A percentile compares a stretch with the other conserved stretches of the same genome.
These are phyloP conservation scores for Hydnum rufescens DNA, from an alignment of 768 basidiomycete genomes.

Conservation along the genomic window DNA sequence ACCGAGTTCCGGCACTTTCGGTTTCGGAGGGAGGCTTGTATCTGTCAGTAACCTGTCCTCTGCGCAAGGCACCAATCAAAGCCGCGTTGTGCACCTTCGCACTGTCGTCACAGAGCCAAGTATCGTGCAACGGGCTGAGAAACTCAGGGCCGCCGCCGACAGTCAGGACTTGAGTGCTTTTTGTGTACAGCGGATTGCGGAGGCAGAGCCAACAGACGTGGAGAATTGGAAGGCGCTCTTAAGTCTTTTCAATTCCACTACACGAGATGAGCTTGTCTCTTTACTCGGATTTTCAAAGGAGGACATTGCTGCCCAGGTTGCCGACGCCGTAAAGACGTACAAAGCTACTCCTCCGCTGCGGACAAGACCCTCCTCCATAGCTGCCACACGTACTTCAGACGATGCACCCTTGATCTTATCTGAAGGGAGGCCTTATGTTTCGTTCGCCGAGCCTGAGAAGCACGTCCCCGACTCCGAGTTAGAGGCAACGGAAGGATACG, in stretches of 20 bases:
- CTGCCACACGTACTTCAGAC: constrained; percentile 12
- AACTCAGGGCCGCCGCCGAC: constrained; percentile 42
- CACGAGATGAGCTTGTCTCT: constrained; percentile 74
- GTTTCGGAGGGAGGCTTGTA: constrained; percentile 78
- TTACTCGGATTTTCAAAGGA: constrained; percentile 83
- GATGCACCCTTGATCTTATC: constrained; percentile 15
- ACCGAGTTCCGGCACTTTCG: constrained; percentile 63
- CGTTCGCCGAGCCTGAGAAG: constrained; percentile 61
- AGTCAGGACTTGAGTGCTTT: constrained; percentile 35
- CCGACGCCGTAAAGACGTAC: constrained; percentile 60
- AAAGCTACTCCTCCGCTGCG: constrained; percentile 25
- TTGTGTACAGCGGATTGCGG: constrained; percentile 36
- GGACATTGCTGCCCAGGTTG: constrained; percentile 59
- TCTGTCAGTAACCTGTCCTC: constrained; percentile 52
- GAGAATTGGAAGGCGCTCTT: constrained; percentile 72
- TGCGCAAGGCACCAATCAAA: constrained; percentile 63
- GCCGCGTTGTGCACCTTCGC: constrained; percentile 59
- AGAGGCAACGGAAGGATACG: constrained; percentile 15
- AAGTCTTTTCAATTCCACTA: constrained; percentile 75
- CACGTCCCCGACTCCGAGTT: constrained; percentile 17
- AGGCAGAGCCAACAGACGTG: constrained; percentile 15
- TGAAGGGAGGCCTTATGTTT: constrained; percentile 40
- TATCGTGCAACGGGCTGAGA: constrained; percentile 54
- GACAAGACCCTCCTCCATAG: constrained; percentile 9
- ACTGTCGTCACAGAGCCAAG: constrained; percentile 55